Conservation (phyloP, 208 protist genomes). For the Acanthamoeba sp. region DNA sequence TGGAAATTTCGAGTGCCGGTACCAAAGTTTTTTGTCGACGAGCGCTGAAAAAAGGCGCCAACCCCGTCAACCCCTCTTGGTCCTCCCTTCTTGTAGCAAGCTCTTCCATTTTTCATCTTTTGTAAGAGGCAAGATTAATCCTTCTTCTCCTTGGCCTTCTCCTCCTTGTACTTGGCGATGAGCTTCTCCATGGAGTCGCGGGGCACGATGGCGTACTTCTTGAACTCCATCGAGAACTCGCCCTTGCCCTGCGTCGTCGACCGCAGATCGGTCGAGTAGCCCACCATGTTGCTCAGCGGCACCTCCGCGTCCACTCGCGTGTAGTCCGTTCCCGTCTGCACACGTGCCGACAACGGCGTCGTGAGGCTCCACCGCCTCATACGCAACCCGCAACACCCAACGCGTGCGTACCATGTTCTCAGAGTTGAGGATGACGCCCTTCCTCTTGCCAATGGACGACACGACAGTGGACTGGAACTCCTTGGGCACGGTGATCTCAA, state of each 20-base stretch:
- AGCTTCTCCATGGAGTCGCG: conserved; percentile 84
- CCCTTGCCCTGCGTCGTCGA: conserved; percentile 89
- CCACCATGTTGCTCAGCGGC: conserved; percentile 93
- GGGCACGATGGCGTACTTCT: conserved; percentile 81
- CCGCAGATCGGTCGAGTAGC: conserved; percentile 92
- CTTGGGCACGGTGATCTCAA: conserved; percentile 87
- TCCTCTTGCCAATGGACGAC: conserved; percentile 84
- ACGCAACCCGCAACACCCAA: no score
- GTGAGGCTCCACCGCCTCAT: background rate
- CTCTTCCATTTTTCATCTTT: no score
- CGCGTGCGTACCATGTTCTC: conserved; percentile 73
- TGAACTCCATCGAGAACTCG: conserved; percentile 94
- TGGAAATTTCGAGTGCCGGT: no score
- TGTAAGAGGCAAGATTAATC: background rate
- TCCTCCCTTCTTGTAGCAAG: no score
- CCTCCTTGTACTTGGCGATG: conserved; percentile 85
- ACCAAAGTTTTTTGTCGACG: no score
- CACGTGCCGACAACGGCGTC: background rate
- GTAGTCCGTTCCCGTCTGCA: conserved; percentile 58
- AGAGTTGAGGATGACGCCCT: conserved; percentile 86
- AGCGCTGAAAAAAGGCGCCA: no score
- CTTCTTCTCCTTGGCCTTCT: conserved; percentile 56
- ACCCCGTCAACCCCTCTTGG: no score
- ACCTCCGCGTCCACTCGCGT: conserved; percentile 87
- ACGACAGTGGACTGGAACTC: conserved; percentile 88